These are phyloP conservation scores for Striga asiatica DNA, from an alignment of 257 asterid genomes.

Conservation along the genomic window DNA sequence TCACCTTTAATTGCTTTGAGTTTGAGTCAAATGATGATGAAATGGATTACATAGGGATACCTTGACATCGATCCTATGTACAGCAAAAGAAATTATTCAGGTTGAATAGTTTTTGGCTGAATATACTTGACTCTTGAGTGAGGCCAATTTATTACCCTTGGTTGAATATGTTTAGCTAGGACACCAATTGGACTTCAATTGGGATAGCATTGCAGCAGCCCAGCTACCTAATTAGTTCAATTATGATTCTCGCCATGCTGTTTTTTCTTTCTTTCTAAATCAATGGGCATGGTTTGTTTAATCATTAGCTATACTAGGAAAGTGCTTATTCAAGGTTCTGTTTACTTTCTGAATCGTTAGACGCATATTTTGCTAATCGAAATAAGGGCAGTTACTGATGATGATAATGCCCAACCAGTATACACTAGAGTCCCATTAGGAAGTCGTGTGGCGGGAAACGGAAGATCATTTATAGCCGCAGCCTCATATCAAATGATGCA, in stretches of 20 bases:
- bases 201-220: too few relatives aligned
- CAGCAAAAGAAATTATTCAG: too few relatives aligned
- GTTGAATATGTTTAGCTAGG: too few relatives aligned
- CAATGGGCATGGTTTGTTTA: background rate
- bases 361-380: conserved; percentile 4
- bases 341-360: background rate
- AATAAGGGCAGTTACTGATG: conserved; percentile 37
- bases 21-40: too few relatives aligned
- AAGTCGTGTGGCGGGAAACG: conserved; percentile 32
- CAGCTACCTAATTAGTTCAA: too few relatives aligned
- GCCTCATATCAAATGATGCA: conserved; percentile 40
- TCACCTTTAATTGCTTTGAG: too few relatives aligned
- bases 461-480: conserved; percentile 36
- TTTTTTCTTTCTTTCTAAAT: background rate
- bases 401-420: conserved; percentile 38
- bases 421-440: conserved; percentile 34
- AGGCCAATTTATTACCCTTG: too few relatives aligned
- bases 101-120: too few relatives aligned
- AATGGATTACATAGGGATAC: too few relatives aligned
- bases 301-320: background rate
- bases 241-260: background rate
- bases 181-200: too few relatives aligned
- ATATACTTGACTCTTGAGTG: too few relatives aligned
- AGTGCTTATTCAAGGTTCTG: background rate
- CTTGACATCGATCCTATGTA: too few relatives aligned